Conservation (phyloP, 75 land plant species). For the Cunninghamia lanceolata region DNA sequence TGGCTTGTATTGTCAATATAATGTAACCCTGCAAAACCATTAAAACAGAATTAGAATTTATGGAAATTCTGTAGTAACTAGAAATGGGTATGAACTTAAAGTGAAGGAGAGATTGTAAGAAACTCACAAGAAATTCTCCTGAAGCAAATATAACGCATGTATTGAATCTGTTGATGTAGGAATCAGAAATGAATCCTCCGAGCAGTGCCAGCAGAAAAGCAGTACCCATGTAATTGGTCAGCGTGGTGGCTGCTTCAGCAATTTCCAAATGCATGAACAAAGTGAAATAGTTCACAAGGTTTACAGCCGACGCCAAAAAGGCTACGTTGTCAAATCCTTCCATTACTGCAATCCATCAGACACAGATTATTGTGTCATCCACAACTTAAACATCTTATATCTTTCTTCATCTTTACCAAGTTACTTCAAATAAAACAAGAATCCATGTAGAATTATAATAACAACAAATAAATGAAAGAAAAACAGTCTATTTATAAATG, state of each 20-base stretch:
- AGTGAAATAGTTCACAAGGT: conserved; percentile 51
- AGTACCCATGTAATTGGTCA: conserved; percentile 63
- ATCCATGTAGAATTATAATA: no score
- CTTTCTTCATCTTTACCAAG: no score
- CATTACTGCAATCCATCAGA: conserved; percentile 29
- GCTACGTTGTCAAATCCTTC: conserved; percentile 63
- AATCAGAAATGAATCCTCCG: conserved; percentile 55
- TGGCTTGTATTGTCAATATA: conserved; percentile 34
- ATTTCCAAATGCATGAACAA: conserved; percentile 35
- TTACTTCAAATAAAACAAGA: no score
- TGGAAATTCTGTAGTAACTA: neutral
- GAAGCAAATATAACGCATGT: conserved; percentile 25
- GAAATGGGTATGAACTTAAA: neutral
- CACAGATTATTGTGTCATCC: neutral
- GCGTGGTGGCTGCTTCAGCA: conserved; percentile 43
- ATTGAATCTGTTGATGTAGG: conserved; percentile 44
- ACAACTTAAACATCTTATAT: neutral
- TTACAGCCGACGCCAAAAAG: conserved; percentile 25
- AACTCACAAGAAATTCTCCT: conserved; percentile 33
- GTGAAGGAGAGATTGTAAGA: neutral
- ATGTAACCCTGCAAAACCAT: conserved; percentile 17
- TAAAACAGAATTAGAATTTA: no score
- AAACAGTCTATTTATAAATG: no score
- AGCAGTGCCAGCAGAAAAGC: conserved; percentile 40
- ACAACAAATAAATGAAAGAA: no score